phyloP scores from a whole-genome alignment of 257 asterid species.

The Thymus mandschuricus region DNA sequence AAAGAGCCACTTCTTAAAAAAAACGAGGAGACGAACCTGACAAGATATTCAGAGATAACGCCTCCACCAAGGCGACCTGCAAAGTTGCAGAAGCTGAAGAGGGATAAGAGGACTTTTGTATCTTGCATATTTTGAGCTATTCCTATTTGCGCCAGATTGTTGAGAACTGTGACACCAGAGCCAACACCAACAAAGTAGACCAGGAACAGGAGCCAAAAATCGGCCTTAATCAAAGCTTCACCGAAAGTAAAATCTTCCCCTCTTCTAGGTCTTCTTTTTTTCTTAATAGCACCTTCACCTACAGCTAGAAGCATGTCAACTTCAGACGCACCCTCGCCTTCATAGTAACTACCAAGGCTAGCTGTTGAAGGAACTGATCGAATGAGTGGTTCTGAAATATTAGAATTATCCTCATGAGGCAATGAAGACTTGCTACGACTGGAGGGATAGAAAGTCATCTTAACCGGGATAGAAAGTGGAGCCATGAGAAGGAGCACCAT shows the following conservation, averaged over 20 bases:
- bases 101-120: conserved; percentile 58
- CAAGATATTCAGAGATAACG: conserved; percentile 58
- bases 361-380: conserved; percentile 42
- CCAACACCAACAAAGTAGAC: conserved; percentile 76
- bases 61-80: conserved; percentile 86
- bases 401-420: conserved; percentile 20
- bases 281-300: conserved; percentile 63
- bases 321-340: conserved; percentile 45
- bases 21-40: conserved; percentile 39
- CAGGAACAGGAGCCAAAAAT: conserved; percentile 74
- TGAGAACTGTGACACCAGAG: conserved; percentile 74
- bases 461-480: conserved; percentile 69
- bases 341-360: conserved; percentile 41
- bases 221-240: conserved; percentile 72
- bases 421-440: conserved; percentile 32
- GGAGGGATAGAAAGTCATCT: conserved; percentile 67
- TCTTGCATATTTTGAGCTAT: conserved; percentile 56
- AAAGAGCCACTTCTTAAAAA: background rate
- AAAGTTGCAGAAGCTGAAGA: conserved; percentile 76
- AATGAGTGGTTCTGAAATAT: conserved; percentile 47
- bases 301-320: conserved; percentile 65
- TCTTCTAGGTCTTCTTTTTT: conserved; percentile 64
- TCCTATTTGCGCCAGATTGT: conserved; percentile 78
- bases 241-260: conserved; percentile 65
- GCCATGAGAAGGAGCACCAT: conserved; percentile 69